phyloP scores from a whole-genome alignment of 495 filamentous ascomycete species.

The Aspergillus saccharolyticus region DNA sequence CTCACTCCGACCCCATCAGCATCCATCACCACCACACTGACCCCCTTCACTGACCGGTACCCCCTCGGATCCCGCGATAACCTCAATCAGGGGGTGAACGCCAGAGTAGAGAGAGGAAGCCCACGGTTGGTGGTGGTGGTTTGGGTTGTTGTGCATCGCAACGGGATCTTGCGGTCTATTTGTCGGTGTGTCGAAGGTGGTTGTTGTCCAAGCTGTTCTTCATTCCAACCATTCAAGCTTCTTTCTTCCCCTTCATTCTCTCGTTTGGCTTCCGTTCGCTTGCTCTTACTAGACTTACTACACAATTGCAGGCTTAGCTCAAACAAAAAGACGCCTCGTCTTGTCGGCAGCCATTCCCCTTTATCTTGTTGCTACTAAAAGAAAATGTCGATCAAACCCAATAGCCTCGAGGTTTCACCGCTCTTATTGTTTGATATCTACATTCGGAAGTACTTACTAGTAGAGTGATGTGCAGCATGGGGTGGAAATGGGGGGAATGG shows the following conservation, averaged over 20 bases:
- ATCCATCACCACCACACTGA: not conserved
- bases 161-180: constrained; percentile 17
- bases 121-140: not conserved
- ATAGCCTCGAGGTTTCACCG: constrained; percentile 8
- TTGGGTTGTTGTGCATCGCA: constrained; percentile 17
- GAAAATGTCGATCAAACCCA: constrained; percentile 6
- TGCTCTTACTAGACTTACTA: not conserved
- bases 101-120: too few relatives aligned
- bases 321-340: not conserved
- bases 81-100: not conserved
- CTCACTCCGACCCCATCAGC: not conserved
- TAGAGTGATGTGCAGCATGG: not conserved
- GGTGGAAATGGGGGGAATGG: not conserved
- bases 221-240: not conserved
- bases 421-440: constrained; percentile 12
- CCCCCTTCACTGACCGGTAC: too few relatives aligned
- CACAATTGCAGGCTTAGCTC: too few relatives aligned
- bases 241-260: not conserved
- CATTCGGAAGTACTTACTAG: not conserved
- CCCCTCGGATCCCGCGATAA: not conserved
- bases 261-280: too few relatives aligned
- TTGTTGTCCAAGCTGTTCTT: constrained; percentile 7
- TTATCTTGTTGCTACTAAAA: too few relatives aligned
- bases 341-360: not conserved
- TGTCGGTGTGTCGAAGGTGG: not conserved